These are phyloP conservation scores for Ajuga chamaepitys DNA, from an alignment of 257 asterid species.

Conservation along the genomic window DNA sequence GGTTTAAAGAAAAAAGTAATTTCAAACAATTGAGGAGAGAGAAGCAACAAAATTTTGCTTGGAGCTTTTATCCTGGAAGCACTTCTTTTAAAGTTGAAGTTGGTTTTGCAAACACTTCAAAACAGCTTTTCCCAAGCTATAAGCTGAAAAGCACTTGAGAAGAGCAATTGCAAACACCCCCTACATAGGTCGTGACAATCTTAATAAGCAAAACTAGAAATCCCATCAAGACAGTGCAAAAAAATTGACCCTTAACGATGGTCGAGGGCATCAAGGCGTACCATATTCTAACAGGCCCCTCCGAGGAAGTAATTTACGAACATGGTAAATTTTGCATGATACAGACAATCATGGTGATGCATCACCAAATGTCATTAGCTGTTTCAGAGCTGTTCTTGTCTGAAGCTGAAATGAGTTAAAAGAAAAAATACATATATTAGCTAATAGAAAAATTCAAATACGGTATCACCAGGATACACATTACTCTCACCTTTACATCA, in stretches of 20 bases:
- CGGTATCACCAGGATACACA: conserved; percentile 1
- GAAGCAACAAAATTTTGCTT: too few species aligned
- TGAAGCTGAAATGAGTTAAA: conserved; percentile 55
- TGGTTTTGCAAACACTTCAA: too few species aligned
- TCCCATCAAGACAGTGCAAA: conserved; percentile 13
- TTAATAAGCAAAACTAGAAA: conserved; percentile 1
- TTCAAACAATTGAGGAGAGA: too few species aligned
- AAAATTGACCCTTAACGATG: conserved; percentile 12
- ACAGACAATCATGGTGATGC: conserved; percentile 36
- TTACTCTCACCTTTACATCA: conserved; percentile 70
- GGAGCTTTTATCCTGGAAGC: too few species aligned
- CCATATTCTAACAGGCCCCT: conserved; percentile 21
- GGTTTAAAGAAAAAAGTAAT: too few species aligned
- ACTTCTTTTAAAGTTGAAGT: too few species aligned
- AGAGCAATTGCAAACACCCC: too few species aligned
- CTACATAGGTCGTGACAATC: too few species aligned
- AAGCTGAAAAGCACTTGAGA: too few species aligned
- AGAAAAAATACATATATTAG: conserved; percentile 14
- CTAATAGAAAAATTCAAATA: conserved; percentile 1
- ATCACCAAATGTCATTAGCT: conserved; percentile 48
- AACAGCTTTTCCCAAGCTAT: too few species aligned
- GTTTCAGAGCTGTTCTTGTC: conserved; percentile 50
- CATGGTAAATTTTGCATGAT: conserved; percentile 14
- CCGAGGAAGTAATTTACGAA: conserved; percentile 12
- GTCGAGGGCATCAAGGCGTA: conserved; percentile 14